Base-by-base conservation (phyloP, 495 filamentous ascomycete species). In the Aspergillus panamensis region DNA sequence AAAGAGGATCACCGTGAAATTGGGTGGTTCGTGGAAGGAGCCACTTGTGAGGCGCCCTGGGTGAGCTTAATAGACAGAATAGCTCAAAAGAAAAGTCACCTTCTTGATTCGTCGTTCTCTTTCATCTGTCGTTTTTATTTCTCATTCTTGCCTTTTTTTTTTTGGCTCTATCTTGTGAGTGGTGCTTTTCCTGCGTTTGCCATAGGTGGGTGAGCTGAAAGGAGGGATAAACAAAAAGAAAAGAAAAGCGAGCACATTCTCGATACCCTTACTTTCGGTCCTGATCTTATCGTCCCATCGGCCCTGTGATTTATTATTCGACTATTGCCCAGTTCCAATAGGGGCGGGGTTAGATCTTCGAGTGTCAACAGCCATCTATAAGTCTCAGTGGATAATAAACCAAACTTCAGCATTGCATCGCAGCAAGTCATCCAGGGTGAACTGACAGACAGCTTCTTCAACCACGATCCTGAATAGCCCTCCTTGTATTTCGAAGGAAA, bases 31-130 rank as follows among this genome's bases (percentile, higher is more conserved):
- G 12, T 25, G 33, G 13, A 13, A 40, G 12, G 21, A 39, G 47
- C 12, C 54, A 40, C 54, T 20, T 57, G 45, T 10, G 13, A 49
- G 8, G 20, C 47, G n/a, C 20, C 43, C 33, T 35, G 7, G 47
- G 42, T 50, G 54, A 57, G 54, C 54, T 57, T 57, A 57, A 57
- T 50, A 50, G 45, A 13, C 19, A 14, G 40, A 51, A 49, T 50
- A 51, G 54, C 47, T 48, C 16, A 35, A n/a, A 14, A 35, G 8
- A 6, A 12, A 17, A 13, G 25, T 4, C 39, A 1, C 10, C 31
- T 6, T 12, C 8, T 32, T 10, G 40, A 30, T 12, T 16, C 10
- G 12, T 45, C 20, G 14, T 32, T 42, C 13, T 44, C 13, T 45
- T 30, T 31, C 6, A 20, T 29, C 37, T 54, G 6, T 8, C 30